Base-by-base conservation (phyloP, 148 eudicot species). In the Cornus florida region DNA sequence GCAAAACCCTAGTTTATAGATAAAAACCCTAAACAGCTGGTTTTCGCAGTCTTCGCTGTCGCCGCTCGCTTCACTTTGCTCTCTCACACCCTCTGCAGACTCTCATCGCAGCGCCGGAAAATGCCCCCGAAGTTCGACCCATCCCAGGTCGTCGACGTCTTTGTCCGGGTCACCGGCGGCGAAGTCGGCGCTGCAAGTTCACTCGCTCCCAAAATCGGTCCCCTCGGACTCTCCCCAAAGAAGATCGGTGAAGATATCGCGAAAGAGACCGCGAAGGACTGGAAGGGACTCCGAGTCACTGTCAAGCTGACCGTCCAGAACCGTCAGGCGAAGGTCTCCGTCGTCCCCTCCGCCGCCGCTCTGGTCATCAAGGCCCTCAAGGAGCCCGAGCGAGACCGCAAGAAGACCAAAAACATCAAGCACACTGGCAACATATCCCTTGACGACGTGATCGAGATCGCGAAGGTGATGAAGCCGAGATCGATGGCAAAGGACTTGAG, bases 81-180 rank as follows among this genome's bases (percentile, higher is more conserved):
- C 50, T 32, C 22, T 2, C 69, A 19, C 72, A 43, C 81, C 39
- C 72, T 16, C 72, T 33, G 73, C 24, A 32, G 10, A 62, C 38
- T 31, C 70, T 71, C 39, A 10, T 39, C 10, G 10, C 67, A 67
- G 38, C 33, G 59, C 77, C 38, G 66, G 23, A 78, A 78, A 75
- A 90, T 92, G 95, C 93, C 95, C 78, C 93, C 95, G 57, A 92
- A 92, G 80, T 83, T 92, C 77, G 95, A 92, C 77, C 93, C 95
- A 0, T 67, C 92, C 0, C 92, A 88, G 79, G 86, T 92, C 0
- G 88, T 92, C 32, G 95, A 92, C 78, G 95, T 92, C 31, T 90
- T 67, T 83, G 95, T 92, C 81, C 89, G 95, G 0, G 95, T 92
- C 65, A 92, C 95, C 79, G 95, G 93, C 13, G 93, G 95, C 1